phyloP scores from a whole-genome alignment of 2,329 filamentous ascomycete species.

The Stemphylium lycopersici region DNA sequence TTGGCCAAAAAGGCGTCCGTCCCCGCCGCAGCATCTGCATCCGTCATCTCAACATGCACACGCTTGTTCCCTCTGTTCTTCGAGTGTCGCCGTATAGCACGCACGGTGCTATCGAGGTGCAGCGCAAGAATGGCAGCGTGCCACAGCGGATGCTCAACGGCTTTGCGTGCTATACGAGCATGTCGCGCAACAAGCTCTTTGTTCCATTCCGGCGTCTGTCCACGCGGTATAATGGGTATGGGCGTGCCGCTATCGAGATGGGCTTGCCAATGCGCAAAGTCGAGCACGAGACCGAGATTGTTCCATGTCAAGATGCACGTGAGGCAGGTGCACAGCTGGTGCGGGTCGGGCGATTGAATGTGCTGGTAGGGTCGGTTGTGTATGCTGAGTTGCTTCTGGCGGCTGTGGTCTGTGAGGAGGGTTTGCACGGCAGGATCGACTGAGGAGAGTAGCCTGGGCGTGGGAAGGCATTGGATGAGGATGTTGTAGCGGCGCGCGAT shows the following conservation, averaged over 20 bases:
- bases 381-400: slow-evolving; percentile 54
- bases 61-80: slow-evolving; percentile 58
- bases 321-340: slow-evolving; percentile 62
- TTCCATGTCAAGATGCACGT: slow-evolving; percentile 65
- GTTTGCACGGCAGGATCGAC: slow-evolving; percentile 47
- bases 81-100: slow-evolving; percentile 55
- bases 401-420: slow-evolving; percentile 50
- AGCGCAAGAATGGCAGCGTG: slow-evolving; percentile 58
- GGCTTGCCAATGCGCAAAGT: slow-evolving; percentile 63
- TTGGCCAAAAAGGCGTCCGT: slow-evolving; percentile 60
- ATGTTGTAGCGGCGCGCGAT: slow-evolving; percentile 57
- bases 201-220: slow-evolving; percentile 59
- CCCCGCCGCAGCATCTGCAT: slow-evolving; percentile 53
- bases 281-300: slow-evolving; percentile 59
- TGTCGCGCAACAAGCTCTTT: slow-evolving; percentile 51
- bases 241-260: slow-evolving; percentile 59
- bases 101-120: slow-evolving; percentile 56
- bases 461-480: slow-evolving; percentile 59
- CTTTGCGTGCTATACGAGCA: slow-evolving; percentile 54
- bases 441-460: slow-evolving; percentile 55
- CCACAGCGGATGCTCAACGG: slow-evolving; percentile 56
- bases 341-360: slow-evolving; percentile 54
- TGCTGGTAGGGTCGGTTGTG: slow-evolving; percentile 62
- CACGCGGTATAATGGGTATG: slow-evolving; percentile 59
- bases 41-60: slow-evolving; percentile 54